Base-by-base conservation (phyloP, 2,329 filamentous ascomycete species). In the Fusarium sterilihyphosum region DNA sequence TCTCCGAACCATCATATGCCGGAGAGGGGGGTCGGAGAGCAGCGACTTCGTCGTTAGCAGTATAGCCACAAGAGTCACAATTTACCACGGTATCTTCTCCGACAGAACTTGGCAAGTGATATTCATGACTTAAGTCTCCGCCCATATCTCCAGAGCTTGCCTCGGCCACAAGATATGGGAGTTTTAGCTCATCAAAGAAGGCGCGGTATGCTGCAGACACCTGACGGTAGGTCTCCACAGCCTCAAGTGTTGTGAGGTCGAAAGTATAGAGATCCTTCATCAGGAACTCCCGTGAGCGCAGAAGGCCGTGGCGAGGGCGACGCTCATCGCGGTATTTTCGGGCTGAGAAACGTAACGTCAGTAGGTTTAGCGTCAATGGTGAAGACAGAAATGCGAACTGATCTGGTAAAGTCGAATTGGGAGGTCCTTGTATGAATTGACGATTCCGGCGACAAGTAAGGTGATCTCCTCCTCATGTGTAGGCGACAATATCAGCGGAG, bases 211-310 rank as follows among this genome's bases (percentile, higher is more conserved):
- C 92, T 43, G 82, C 81, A 57, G 93, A 90, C 6, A 98, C 94
- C 47, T 91, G 84, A 12, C 90, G 83, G 77, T 99, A 99, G 0
- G 96, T 98, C 57, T 89, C 84, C n/a, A 95, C 85, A 4, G 96
- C 96, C n/a, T 89, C 85, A 33, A 89, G 84, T 2, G 86, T 81
- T 8, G 88, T 92, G 41, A 88, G 84, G 79, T 99, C 96, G 79
- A 99, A 99, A 0, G 95, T 98, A 81, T 99, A 99, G 2, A 99
- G 88, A 82, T 99, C 96, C 83, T 99, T 99, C 96, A 99, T 99
- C 76, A 94, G 84, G 78, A 99, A 99, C 79, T 99, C 96, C 70
- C 95, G 91, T 2, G 94, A 93, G 16, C 96, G 91, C 14, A 99
- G 86, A 5, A 99, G 86, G 18, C 96, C 96, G 77, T 97, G 94